phyloP scores from a whole-genome alignment of 495 filamentous ascomycete genomes.

The Antarctomyces pellizariae region DNA sequence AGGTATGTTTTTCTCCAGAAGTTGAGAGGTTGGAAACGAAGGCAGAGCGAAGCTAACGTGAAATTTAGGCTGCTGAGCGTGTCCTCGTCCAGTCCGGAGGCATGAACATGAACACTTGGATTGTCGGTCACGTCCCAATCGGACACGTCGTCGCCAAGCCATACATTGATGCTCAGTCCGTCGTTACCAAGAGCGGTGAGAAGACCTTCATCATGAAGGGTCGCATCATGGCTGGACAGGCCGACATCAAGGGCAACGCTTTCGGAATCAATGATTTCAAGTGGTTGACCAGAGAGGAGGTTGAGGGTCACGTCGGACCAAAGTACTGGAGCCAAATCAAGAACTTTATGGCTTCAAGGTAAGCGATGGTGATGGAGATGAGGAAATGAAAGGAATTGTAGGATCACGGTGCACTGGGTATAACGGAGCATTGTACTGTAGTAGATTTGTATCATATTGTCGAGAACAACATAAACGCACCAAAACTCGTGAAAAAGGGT shows the following conservation, averaged over 20 bases:
- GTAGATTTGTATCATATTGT: slow-evolving; percentile 2
- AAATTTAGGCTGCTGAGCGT: slow-evolving; percentile 50
- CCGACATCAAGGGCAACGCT: slow-evolving; percentile 46
- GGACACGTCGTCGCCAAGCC: slow-evolving; percentile 43
- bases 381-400: too few species aligned
- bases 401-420: neutral
- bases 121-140: slow-evolving; percentile 75
- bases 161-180: slow-evolving; percentile 14
- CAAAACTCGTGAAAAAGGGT: too few species aligned
- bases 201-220: slow-evolving; percentile 93
- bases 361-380: slow-evolving; percentile 28
- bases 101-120: slow-evolving; percentile 97
- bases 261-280: slow-evolving; percentile 60
- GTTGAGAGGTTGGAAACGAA: neutral
- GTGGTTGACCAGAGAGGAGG: slow-evolving; percentile 82
- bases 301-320: slow-evolving; percentile 32
- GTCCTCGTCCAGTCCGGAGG: slow-evolving; percentile 55
- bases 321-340: slow-evolving; percentile 51
- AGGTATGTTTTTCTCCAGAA: slow-evolving; percentile 29
- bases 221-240: slow-evolving; percentile 91
- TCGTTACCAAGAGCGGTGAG: slow-evolving; percentile 25
- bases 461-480: too few species aligned
- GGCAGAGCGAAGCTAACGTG: neutral
- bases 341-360: slow-evolving; percentile 64
- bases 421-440: neutral